Conservation (phyloP, 805 yeast genomes). For the Yamadazyma kitorensis region DNA sequence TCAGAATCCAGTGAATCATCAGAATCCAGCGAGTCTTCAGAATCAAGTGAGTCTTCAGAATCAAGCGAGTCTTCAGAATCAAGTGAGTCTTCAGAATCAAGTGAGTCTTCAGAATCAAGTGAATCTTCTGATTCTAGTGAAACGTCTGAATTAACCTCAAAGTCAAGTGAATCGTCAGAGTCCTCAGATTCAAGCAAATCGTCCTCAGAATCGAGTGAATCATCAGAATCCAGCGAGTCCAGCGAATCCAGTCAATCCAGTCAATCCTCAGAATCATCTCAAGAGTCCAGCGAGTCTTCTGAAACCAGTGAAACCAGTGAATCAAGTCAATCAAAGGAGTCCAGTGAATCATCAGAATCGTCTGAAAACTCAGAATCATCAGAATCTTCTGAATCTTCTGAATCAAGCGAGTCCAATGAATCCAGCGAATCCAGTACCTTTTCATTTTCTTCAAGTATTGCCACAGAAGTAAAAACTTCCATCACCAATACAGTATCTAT, state of each 20-base stretch:
- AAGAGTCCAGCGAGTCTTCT: neutral
- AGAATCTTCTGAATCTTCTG: neutral
- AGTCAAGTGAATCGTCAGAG: neutral
- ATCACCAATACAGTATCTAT: too few relatives aligned
- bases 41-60: neutral
- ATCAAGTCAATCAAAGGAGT: neutral
- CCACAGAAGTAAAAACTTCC: too few relatives aligned
- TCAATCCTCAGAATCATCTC: too few relatives aligned
- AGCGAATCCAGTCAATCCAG: neutral
- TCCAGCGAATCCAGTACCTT: neutral
- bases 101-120: neutral
- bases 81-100: neutral
- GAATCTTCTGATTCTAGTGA: neutral
- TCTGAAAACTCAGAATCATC: neutral
- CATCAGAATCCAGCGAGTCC: neutral
- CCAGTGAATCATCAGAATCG: neutral
- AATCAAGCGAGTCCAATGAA: neutral
- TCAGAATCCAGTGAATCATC: neutral
- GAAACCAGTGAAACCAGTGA: neutral
- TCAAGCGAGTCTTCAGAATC: neutral
- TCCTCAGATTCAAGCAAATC: too few relatives aligned
- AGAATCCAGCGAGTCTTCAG: neutral
- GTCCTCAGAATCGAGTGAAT: neutral
- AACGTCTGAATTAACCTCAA: neutral
- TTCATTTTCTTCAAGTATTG: too few relatives aligned